Evolutionary conservation across 2,329 filamentous ascomycete genomes (phyloP), one percentile per base, ranked within the genome.

Genomic region (Epichloe uncinata): DNA sequence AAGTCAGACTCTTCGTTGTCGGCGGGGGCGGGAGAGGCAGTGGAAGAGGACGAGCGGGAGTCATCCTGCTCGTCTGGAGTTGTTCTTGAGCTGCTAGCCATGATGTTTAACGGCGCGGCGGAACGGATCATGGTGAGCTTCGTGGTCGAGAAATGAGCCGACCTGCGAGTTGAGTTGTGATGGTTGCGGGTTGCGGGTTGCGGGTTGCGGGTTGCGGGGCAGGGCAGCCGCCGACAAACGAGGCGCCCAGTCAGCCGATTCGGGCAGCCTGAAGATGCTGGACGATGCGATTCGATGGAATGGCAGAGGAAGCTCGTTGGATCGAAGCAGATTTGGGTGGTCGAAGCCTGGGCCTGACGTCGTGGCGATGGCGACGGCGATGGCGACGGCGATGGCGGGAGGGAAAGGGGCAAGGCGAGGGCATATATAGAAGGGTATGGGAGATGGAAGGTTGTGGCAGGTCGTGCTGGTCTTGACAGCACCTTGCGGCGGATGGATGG

Each of bases 1-100:
- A 93, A 95, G 69, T 96, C 91, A 58, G 89, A 95, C 69, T 96
- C 91, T 62, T 90, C 85, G 68, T 94, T 88, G 62, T 88, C 85
- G 63, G 80, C 81, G 48, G 84, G 81, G 47, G 77, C 79, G 42
- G 85, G 85, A 1, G 85, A 89, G 62, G 84, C 86, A 51, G 82
- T 85, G 7, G 85, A 85, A 5, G 83, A 86, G 3, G 76, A 78
- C 1, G 76, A 78, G 54, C 75, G 71, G 41, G 75, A 79, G 60
- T 79, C 75, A 55, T 76, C 69, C 51, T 69, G 68, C 4, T 68
- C 61, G 38, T 71, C 69, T 16, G 48, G 43, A 7, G 46, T 45
- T 5, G 41, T 22, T 20, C 56, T 57, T 6, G 55, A 53, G 35
- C 47, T 50, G 35, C 56, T 52, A n/a, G 55, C 55, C 51, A 60